A percentile compares a stretch with the other conserved stretches of the same genome.
Conservation (phyloP, 768 basidiomycete species). For the Naganishia antarctica region DNA sequence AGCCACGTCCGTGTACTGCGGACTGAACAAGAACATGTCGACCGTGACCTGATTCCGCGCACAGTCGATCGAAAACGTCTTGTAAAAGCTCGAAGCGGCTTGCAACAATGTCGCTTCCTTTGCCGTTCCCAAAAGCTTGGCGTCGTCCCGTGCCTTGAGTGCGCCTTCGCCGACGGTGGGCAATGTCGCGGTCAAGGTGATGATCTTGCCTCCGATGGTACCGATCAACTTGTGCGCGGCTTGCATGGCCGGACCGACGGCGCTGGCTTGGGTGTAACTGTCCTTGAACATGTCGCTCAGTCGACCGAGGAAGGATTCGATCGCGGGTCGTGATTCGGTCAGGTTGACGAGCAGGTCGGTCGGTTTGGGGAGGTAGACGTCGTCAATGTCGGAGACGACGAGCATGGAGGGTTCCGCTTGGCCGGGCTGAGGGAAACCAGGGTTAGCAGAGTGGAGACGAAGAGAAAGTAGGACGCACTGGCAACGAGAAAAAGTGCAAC, state of each 20-base stretch:
- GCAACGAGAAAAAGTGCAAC: constrained; percentile 92
- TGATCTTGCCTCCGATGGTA: constrained; percentile 89
- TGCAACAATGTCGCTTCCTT: constrained; percentile 94
- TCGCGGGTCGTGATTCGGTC: constrained; percentile 68
- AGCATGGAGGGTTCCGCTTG: constrained; percentile 79
- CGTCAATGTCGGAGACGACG: constrained; percentile 92
- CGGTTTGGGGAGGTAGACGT: constrained; percentile 95
- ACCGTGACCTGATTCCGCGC: constrained; percentile 94
- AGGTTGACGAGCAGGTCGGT: constrained; percentile 94
- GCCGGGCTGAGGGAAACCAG: constrained; percentile 39
- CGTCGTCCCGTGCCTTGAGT: constrained; percentile 93
- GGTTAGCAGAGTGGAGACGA: neutral
- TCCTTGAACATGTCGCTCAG: constrained; percentile 98
- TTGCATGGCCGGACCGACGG: constrained; percentile 88
- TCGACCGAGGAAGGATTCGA: constrained; percentile 74
- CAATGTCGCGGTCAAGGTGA: constrained; percentile 76
- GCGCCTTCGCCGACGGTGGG: constrained; percentile 85
- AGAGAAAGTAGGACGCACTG: constrained; percentile 54
- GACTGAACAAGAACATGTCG: constrained; percentile 98
- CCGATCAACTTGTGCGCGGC: constrained; percentile 95
- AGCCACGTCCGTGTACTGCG: constrained; percentile 90
- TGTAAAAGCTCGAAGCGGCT: constrained; percentile 92
- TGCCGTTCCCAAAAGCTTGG: constrained; percentile 86
- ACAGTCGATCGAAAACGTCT: constrained; percentile 97
- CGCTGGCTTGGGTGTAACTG: constrained; percentile 86